phyloP scores from a whole-genome alignment of 2,329 filamentous ascomycete species.

The Neoarthrinium moseri region DNA sequence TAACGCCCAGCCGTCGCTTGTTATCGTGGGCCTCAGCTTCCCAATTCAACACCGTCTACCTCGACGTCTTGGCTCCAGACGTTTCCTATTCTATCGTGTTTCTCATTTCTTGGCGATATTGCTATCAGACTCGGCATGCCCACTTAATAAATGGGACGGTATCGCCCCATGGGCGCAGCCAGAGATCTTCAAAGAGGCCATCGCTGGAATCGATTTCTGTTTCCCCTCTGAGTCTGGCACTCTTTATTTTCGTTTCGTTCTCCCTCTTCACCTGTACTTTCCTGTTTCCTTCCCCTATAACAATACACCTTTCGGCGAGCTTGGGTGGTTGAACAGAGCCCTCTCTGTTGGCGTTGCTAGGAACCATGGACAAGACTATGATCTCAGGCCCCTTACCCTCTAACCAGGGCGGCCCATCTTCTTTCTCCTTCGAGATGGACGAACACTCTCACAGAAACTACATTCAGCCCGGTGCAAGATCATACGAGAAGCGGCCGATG shows the following conservation, averaged over 20 bases:
- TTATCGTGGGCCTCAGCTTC: conserved; percentile 17
- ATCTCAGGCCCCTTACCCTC: neutral
- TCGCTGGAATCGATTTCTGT: conserved; percentile 16
- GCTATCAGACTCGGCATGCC: conserved; percentile 5
- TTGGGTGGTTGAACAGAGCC: neutral
- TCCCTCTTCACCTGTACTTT: neutral
- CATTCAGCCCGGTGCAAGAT: conserved; percentile 4
- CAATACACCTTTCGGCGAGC: neutral
- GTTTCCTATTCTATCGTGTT: conserved; percentile 11
- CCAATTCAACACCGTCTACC: neutral
- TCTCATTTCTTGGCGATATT: conserved; percentile 21
- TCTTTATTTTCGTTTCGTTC: conserved; percentile 9
- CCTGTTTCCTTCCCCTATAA: neutral
- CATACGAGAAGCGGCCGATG: conserved; percentile 16
- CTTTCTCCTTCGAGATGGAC: neutral
- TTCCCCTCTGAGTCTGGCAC: conserved; percentile 13
- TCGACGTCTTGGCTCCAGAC: conserved; percentile 5
- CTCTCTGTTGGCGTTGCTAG: neutral
- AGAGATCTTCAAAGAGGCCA: conserved; percentile 8
- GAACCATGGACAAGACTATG: conserved; percentile 10
- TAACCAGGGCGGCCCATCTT: conserved; percentile 6
- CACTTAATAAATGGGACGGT: conserved; percentile 8
- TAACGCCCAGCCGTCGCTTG: conserved; percentile 12
- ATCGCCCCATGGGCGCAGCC: neutral
- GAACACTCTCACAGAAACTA: conserved; percentile 3